Percentiles rank a stretch among this genome's conserved stretches.
phyloP scores from a whole-genome alignment of 805 yeast species.

The Lipomyces yamadae region DNA sequence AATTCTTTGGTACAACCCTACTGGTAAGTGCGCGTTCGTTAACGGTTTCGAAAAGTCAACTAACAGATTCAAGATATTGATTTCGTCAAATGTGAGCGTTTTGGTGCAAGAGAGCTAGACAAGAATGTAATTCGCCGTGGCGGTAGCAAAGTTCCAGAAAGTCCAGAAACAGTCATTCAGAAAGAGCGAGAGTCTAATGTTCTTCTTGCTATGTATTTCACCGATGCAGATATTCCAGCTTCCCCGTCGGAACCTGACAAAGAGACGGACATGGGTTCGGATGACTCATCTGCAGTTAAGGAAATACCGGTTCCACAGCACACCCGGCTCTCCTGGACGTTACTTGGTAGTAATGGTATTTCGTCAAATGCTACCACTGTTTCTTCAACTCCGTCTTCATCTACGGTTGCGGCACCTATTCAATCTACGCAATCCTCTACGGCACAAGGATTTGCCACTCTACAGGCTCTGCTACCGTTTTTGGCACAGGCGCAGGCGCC shows the following conservation, averaged over 20 bases:
- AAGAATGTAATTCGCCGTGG: conserved; percentile 43
- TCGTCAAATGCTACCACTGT: neutral
- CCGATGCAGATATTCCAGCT: conserved; percentile 34
- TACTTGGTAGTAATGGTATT: conserved; percentile 1
- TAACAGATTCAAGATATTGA: conserved; percentile 15
- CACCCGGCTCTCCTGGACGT: conserved; percentile 18
- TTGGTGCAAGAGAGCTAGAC: conserved; percentile 31
- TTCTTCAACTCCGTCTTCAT: neutral
- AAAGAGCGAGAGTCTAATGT: conserved; percentile 39
- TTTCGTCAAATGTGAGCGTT: conserved; percentile 28
- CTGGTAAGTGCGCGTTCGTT: conserved; percentile 9
- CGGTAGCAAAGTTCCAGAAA: conserved; percentile 41
- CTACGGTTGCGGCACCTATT: neutral
- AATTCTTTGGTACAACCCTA: conserved; percentile 40
- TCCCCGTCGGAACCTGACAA: conserved; percentile 41
- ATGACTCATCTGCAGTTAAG: neutral
- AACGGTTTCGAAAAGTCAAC: neutral
- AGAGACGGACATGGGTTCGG: conserved; percentile 18
- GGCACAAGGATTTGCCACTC: conserved; percentile 11
- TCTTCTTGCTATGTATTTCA: conserved; percentile 37
- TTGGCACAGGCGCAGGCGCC: conserved; percentile 16
- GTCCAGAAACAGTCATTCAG: conserved; percentile 42
- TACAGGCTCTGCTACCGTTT: conserved; percentile 24
- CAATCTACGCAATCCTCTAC: conserved; percentile 4
- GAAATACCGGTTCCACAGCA: conserved; percentile 26